Evolutionary conservation across 108 stramenopile genomes (phyloP).

Genomic region (Bacterosira constricta): DNA sequence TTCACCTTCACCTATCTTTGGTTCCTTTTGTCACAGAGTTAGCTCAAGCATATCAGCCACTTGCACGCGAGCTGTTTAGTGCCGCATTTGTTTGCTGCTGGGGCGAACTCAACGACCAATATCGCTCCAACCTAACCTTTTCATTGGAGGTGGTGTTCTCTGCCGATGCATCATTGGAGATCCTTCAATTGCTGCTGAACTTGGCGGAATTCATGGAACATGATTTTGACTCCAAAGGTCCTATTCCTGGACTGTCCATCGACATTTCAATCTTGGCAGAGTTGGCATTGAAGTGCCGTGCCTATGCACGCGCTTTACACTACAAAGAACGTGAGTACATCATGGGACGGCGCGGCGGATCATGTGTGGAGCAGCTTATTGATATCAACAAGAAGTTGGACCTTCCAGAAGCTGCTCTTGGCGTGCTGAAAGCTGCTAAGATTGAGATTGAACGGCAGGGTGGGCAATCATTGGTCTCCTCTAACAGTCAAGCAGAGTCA

Average conservation of each 20-base stretch:
- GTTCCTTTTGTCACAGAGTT: no score
- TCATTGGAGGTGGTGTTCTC: conserved; percentile 87
- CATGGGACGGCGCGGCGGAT: conserved; percentile 49
- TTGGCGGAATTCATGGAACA: conserved; percentile 99
- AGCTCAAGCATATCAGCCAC: conserved; percentile 94
- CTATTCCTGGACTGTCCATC: conserved; percentile 88
- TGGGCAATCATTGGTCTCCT: conserved; percentile 10
- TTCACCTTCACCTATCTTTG: no score
- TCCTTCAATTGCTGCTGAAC: conserved; percentile 93
- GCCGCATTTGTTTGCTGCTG: conserved; percentile 98
- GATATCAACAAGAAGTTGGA: conserved; percentile 97
- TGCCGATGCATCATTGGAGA: conserved; percentile 83
- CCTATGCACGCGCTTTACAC: conserved; percentile 96
- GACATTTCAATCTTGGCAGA: conserved; percentile 90
- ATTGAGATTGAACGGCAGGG: conserved; percentile 59
- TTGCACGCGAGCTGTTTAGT: conserved; percentile 95
- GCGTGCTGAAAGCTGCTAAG: conserved; percentile 92
- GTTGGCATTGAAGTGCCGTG: conserved; percentile 93
- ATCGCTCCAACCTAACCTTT: conserved; percentile 74
- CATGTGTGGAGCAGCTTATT: conserved; percentile 93
- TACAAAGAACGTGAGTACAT: conserved; percentile 94
- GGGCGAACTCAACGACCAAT: conserved; percentile 80
- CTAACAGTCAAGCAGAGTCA: conserved; percentile 33
- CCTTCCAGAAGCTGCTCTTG: conserved; percentile 95
- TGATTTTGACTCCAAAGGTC: conserved; percentile 61